Conservation (phyloP, 2,329 filamentous ascomycete species). For the Pseudopithomyces maydicus region DNA sequence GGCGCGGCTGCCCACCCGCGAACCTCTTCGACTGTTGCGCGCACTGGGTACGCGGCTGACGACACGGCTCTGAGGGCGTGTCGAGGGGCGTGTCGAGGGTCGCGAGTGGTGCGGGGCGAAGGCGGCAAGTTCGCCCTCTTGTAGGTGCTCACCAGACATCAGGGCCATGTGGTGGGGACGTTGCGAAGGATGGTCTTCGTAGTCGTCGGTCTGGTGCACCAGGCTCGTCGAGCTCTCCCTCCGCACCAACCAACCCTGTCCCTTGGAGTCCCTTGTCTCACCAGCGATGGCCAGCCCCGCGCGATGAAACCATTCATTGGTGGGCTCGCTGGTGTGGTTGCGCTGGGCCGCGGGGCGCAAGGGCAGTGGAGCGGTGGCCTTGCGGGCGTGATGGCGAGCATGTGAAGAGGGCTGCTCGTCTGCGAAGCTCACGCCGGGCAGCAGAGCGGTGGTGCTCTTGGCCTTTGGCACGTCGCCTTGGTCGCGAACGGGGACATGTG, state of each 20-base stretch:
- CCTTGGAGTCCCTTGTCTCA: constrained; percentile 63
- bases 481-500: constrained; percentile 27
- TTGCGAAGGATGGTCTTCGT: constrained; percentile 33
- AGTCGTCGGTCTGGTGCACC: constrained; percentile 45
- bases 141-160: constrained; percentile 40
- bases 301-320: constrained; percentile 64
- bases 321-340: constrained; percentile 37
- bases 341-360: constrained; percentile 28
- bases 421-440: constrained; percentile 35
- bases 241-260: constrained; percentile 65
- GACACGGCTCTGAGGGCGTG: constrained; percentile 43
- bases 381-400: constrained; percentile 33
- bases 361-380: constrained; percentile 35
- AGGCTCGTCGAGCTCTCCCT: constrained; percentile 62
- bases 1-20: constrained; percentile 40
- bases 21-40: constrained; percentile 41
- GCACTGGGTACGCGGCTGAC: constrained; percentile 47
- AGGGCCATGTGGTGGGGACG: constrained; percentile 31
- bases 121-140: constrained; percentile 38
- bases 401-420: constrained; percentile 14
- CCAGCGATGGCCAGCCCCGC: constrained; percentile 62
- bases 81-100: constrained; percentile 42
- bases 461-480: constrained; percentile 50
- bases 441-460: constrained; percentile 52
- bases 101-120: constrained; percentile 36